Base-by-base conservation (phyloP, 2,329 filamentous ascomycete species). In the Pochonia chlamydosporia region DNA sequence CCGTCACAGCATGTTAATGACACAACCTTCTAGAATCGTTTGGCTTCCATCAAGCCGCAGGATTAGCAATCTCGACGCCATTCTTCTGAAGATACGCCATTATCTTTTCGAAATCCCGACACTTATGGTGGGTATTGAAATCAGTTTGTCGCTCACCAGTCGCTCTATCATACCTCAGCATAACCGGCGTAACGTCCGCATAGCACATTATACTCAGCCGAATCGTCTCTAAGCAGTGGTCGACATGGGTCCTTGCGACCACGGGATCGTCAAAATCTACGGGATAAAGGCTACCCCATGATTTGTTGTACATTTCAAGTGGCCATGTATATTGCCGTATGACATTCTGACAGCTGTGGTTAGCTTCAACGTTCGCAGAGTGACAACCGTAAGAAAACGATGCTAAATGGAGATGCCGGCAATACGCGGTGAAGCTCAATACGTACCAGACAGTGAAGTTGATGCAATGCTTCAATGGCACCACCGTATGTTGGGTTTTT, bases 171-270 rank as follows among this genome's bases (percentile, higher is more conserved):
- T 30, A 21, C 13, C 13, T 35, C 10, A 45, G 18, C 18, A 45
- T 16, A 6, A 37, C 43, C 8, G 43, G 43, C n/a, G 43, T 45
- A n/a, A 45, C 36, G 24, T 45, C 43, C 5, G 33, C 35, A n/a
- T 45, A 45, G 24, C 43, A 45, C 43, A 45, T 45, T 13, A 45
- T n/a, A 23, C 43, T 39, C n/a, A 45, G 43, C 8, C 43, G 43
- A 35, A 45, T 33, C 5, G 43, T 45, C n/a, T 45, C 43, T 8
- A 45, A 39, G 35, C 43, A 45, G 43, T 45, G 43, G 26, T 45
- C 43, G 24, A 39, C 43, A 20, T 45, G 43, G 16, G 30, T 36
- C 33, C 43, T 24, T n/a, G 23, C 33, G 1, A 20, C 31, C 20
- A 25, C 43, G 21, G 23, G 10, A 24, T 40, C 25, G 11, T 39